These are phyloP conservation scores for Hypomontagnella monticulosa DNA, from an alignment of 495 filamentous ascomycete genomes.

Conservation along the genomic window DNA sequence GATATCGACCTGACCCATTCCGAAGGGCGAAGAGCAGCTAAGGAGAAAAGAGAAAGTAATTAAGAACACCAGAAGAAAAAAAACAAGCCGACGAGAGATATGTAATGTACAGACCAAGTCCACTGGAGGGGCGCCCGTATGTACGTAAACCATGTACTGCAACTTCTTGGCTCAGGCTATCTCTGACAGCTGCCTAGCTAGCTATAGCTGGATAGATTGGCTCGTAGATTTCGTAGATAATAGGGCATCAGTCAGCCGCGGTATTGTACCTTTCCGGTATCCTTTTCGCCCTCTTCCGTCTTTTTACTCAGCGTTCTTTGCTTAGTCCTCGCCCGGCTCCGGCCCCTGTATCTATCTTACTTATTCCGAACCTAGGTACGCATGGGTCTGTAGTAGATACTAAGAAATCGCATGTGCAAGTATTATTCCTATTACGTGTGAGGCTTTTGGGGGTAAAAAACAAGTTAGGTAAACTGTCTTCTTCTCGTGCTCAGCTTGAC, in stretches of 20 bases:
- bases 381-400: no score
- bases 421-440: conserved; percentile 13
- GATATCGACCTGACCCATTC: conserved; percentile 18
- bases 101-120: no score
- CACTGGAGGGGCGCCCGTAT: conserved; percentile 15
- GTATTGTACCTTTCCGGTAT: conserved; percentile 6
- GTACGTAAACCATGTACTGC: conserved; percentile 34
- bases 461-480: background rate
- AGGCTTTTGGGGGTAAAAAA: background rate
- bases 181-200: conserved; percentile 43
- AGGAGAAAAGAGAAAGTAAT: conserved; percentile 38
- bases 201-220: conserved; percentile 43
- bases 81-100: conserved; percentile 18
- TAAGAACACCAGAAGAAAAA: no score
- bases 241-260: conserved; percentile 1
- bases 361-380: background rate
- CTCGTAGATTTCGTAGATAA: conserved; percentile 13
- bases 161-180: conserved; percentile 38
- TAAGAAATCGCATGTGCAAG: background rate
- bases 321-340: background rate
- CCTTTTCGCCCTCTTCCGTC: background rate
- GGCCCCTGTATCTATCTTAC: background rate
- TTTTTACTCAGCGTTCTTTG: background rate
- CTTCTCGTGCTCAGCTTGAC: conserved; percentile 3
- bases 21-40: conserved; percentile 22